Conservation (phyloP, 2,329 filamentous ascomycete genomes). For the Cordyceps cateniannulata region DNA sequence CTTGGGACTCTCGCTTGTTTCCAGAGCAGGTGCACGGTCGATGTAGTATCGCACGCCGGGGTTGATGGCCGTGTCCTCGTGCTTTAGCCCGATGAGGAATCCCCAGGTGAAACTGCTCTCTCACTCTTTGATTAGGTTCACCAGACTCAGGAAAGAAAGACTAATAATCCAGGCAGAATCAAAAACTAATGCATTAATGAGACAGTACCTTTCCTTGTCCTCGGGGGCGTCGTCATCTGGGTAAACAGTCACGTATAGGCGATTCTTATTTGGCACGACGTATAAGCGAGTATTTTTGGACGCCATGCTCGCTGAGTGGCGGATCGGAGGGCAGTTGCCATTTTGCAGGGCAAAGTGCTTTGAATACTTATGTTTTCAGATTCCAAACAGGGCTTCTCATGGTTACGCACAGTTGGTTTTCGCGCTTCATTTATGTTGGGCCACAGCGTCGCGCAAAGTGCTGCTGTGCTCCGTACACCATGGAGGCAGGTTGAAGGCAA, state of each 20-base stretch:
- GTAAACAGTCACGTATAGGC: conserved; percentile 8
- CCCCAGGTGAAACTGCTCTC: conserved; percentile 11
- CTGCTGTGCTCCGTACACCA: not conserved
- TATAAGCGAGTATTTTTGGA: conserved; percentile 4
- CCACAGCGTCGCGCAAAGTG: not conserved
- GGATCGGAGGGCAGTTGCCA: not conserved
- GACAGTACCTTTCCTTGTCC: conserved; percentile 9
- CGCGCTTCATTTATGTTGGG: not conserved
- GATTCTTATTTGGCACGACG: conserved; percentile 2
- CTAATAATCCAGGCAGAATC: not conserved
- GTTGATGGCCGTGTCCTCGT: conserved; percentile 9
- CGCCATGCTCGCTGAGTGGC: not conserved
- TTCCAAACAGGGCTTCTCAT: not conserved
- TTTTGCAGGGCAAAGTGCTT: not conserved
- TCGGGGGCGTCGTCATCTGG: conserved; percentile 2
- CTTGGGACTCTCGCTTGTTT: not conserved
- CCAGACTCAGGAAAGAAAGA: not conserved
- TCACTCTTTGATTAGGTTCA: not conserved
- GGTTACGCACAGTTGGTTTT: not conserved
- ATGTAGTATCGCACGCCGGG: conserved; percentile 3
- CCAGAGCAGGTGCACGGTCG: not conserved
- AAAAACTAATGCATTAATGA: not conserved
- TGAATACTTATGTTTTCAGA: not conserved
- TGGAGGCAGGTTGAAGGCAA: not conserved
- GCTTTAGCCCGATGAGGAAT: conserved; percentile 10